Percentiles rank a stretch among this genome's conserved stretches.
Conservation (phyloP, 1,284 basidiomycete genomes). For the Rugiboletus extremiorientalis region DNA sequence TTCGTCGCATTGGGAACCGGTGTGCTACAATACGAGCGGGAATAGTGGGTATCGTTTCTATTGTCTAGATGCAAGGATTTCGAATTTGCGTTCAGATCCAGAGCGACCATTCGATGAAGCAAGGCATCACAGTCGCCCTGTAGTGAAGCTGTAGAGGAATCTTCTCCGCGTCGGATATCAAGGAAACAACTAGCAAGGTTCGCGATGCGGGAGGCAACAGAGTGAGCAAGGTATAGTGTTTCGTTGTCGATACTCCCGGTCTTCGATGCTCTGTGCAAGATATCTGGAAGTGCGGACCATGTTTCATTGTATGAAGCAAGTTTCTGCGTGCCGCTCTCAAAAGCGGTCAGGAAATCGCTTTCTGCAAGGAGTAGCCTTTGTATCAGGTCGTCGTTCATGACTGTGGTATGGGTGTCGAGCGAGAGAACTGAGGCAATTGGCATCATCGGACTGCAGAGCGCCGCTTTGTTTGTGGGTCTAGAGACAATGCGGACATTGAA, state of each 20-base stretch:
- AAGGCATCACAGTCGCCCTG: slow-evolving; percentile 10
- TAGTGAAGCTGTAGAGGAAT: not conserved
- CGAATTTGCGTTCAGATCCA: not conserved
- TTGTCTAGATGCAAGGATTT: not conserved
- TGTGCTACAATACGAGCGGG: too few relatives aligned
- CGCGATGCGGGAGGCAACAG: slow-evolving; percentile 7
- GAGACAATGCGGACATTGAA: slow-evolving; percentile 24
- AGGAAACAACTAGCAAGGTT: slow-evolving; percentile 10
- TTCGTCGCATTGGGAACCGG: rapidly evolving
- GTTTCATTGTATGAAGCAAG: slow-evolving; percentile 6
- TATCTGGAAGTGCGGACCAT: not conserved
- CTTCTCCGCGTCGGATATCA: not conserved
- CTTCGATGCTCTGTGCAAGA: not conserved
- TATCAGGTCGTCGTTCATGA: not conserved
- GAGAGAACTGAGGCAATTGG: too few relatives aligned
- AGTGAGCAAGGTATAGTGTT: not conserved
- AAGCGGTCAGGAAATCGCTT: not conserved
- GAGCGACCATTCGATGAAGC: slow-evolving; percentile 1
- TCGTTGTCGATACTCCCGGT: not conserved
- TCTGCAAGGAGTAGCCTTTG: slow-evolving; percentile 5
- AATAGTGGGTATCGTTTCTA: too few relatives aligned
- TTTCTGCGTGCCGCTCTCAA: not conserved
- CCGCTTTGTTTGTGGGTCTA: too few relatives aligned
- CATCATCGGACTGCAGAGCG: too few relatives aligned
- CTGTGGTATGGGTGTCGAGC: too few relatives aligned